A percentile compares a stretch with the other conserved stretches of the same genome.
Evolutionary conservation across 1,139 yeast species (phyloP).

Genomic region (Zygosaccharomyces pseudobailii): DNA sequence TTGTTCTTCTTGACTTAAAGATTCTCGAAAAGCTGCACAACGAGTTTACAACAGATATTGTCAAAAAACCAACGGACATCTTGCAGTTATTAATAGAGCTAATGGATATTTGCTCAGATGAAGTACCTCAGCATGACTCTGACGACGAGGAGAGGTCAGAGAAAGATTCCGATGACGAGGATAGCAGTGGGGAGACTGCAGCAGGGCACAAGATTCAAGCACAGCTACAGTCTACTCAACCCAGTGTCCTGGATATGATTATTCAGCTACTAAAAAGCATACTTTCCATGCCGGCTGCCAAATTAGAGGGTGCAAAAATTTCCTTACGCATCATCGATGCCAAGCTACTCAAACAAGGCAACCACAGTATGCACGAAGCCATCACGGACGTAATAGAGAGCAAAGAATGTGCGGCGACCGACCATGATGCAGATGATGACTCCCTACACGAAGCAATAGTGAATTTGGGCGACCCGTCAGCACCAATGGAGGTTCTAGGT

Average conservation of each 20-base stretch:
- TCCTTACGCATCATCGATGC: slow-evolving; percentile 13
- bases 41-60: slow-evolving; percentile 54
- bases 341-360: slow-evolving; percentile 9
- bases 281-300: neutral
- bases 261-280: slow-evolving; percentile 44
- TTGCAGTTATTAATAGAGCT: slow-evolving; percentile 52
- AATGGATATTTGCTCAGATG: slow-evolving; percentile 29
- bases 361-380: slow-evolving; percentile 2
- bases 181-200: too few species aligned
- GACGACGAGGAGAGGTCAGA: slow-evolving; percentile 30
- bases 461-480: slow-evolving; percentile 68
- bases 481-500: slow-evolving; percentile 87
- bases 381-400: slow-evolving; percentile 10
- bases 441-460: slow-evolving; percentile 52
- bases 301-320: slow-evolving; percentile 6
- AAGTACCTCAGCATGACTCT: slow-evolving; percentile 25
- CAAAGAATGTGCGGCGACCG: slow-evolving; percentile 1
- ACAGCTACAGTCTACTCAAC: neutral
- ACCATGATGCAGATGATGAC: slow-evolving; percentile 33
- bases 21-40: slow-evolving; percentile 60
- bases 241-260: slow-evolving; percentile 29
- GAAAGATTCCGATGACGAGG: slow-evolving; percentile 37
- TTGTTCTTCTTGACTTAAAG: slow-evolving; percentile 56
- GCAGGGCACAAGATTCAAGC: neutral
- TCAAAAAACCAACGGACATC: slow-evolving; percentile 59